These are phyloP conservation scores for Lactifluus volemus DNA, from an alignment of 768 basidiomycete species.

Conservation along the genomic window DNA sequence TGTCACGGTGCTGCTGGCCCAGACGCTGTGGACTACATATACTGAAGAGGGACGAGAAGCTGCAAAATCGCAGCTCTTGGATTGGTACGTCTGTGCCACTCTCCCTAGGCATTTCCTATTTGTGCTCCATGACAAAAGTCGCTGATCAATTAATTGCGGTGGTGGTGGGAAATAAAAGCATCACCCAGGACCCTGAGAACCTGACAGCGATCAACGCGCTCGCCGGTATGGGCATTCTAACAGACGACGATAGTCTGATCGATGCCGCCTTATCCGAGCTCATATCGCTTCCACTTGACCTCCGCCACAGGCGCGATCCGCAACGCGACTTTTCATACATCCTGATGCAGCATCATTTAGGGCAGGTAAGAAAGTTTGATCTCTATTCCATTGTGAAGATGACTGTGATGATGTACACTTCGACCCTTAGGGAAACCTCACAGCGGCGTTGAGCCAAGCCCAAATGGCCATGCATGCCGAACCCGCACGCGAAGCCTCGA, in stretches of 20 bases:
- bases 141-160: conserved; percentile 3
- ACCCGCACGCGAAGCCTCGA: conserved; percentile 41
- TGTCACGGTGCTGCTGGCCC: conserved; percentile 68
- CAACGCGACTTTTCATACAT: conserved; percentile 62
- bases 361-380: conserved; percentile 41
- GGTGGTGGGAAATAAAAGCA: conserved; percentile 35
- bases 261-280: conserved; percentile 86
- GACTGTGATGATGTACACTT: neutral
- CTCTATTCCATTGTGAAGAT: neutral
- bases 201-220: conserved; percentile 73
- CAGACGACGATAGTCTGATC: conserved; percentile 66
- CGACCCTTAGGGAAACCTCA: conserved; percentile 34
- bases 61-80: conserved; percentile 70
- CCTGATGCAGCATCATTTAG: conserved; percentile 60
- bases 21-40: conserved; percentile 76
- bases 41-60: conserved; percentile 67
- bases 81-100: conserved; percentile 48
- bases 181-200: conserved; percentile 70
- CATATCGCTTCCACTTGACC: conserved; percentile 55
- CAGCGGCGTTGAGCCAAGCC: conserved; percentile 26
- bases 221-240: conserved; percentile 84
- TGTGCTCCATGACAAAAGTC: neutral
- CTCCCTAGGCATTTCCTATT: neutral
- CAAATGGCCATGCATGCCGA: conserved; percentile 52
- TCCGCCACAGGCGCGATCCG: conserved; percentile 59